A percentile compares a stretch with the other conserved stretches of the same genome.
Conservation (phyloP, 257 asterid species). For the Solanum pennellii region DNA sequence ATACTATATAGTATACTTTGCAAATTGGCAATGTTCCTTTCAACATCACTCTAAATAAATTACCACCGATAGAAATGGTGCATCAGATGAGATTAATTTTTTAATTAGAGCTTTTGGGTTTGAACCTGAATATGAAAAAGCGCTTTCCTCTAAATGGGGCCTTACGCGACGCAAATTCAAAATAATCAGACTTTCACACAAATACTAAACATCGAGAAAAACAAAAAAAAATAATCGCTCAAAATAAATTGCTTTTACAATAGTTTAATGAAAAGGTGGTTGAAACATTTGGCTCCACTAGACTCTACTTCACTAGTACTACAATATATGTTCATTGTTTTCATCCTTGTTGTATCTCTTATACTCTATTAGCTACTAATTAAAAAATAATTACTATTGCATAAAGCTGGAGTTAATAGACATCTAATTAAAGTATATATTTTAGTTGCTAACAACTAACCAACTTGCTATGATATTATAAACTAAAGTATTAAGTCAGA, state of each 20-base stretch:
- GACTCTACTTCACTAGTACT: not conserved
- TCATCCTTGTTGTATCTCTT: not conserved
- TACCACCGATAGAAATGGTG: no score
- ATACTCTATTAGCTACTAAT: not conserved
- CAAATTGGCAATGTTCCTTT: not conserved
- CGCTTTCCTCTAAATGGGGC: no score
- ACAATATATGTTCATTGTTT: not conserved
- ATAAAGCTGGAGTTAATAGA: not conserved
- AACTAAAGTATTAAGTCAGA: not conserved
- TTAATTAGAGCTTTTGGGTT: no score
- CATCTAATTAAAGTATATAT: not conserved
- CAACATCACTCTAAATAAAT: not conserved
- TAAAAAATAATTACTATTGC: not conserved
- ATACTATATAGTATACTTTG: not conserved
- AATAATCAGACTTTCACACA: no score
- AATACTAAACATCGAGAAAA: no score
- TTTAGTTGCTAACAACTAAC: not conserved
- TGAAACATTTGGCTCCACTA: not conserved
- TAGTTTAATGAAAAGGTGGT: no score
- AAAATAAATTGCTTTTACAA: not conserved
- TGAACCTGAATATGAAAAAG: no score
- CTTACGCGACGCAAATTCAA: no score
- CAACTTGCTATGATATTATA: not conserved
- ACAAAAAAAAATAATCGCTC: not conserved
- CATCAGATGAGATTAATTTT: no score